These are phyloP conservation scores for Leptodontidium sp. DNA, from an alignment of 2,329 filamentous ascomycete species.

Conservation along the genomic window DNA sequence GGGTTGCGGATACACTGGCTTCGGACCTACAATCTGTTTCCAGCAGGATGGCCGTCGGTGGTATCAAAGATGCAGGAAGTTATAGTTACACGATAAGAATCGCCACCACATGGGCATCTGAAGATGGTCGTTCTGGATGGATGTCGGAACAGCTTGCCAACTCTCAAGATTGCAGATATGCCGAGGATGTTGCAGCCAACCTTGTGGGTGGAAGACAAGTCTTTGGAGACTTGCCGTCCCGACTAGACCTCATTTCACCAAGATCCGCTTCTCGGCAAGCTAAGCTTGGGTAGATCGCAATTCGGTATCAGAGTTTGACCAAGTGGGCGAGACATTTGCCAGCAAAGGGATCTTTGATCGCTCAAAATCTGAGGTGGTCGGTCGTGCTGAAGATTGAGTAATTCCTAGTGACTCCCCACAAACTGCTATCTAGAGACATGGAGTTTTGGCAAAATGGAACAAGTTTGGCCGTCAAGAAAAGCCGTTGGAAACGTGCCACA, in stretches of 20 bases:
- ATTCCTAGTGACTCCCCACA: background rate
- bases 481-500: conserved; percentile 28
- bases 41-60: conserved; percentile 26
- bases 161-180: conserved; percentile 23
- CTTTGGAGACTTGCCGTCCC: conserved; percentile 15
- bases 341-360: background rate
- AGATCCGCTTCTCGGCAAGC: conserved; percentile 16
- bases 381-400: background rate
- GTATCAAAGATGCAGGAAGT: conserved; percentile 9
- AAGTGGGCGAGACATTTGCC: conserved; percentile 5
- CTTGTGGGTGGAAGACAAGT: background rate
- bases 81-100: background rate
- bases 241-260: conserved; percentile 17
- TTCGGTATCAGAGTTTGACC: conserved; percentile 5
- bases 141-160: background rate
- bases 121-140: background rate
- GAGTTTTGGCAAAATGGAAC: conserved; percentile 9
- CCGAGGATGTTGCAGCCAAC: conserved; percentile 23
- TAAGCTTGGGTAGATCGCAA: conserved; percentile 16
- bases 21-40: conserved; percentile 27
- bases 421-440: background rate
- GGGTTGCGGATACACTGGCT: conserved; percentile 33
- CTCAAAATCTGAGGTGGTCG: background rate
- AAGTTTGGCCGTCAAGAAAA: conserved; percentile 1
- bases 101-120: background rate